These are phyloP conservation scores for Capsicum rhomboideum DNA, from an alignment of 257 asterid genomes.

Conservation along the genomic window DNA sequence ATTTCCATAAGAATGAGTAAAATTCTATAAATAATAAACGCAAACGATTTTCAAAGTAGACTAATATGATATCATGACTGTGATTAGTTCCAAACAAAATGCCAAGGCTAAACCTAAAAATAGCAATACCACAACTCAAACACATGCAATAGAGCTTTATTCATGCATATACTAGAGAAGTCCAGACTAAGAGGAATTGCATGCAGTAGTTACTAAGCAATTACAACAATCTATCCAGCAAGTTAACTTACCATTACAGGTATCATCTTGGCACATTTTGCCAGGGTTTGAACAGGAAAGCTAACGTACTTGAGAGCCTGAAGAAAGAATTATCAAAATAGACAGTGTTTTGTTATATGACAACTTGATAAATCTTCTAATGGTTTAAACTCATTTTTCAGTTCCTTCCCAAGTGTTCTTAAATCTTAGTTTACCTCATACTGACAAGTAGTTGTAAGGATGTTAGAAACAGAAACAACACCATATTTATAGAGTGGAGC, in stretches of 20 bases:
- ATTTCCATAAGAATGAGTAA: neutral
- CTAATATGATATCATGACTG: neutral
- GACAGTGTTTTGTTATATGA: neutral
- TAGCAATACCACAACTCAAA: neutral
- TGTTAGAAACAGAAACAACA: conserved; percentile 80
- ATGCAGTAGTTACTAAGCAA: neutral
- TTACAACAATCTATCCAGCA: neutral
- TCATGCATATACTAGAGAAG: neutral
- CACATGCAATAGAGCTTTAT: neutral
- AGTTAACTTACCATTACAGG: conserved; percentile 89
- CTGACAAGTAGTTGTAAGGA: conserved; percentile 94
- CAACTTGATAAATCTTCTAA: neutral
- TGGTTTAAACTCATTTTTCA: neutral
- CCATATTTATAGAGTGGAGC: conserved; percentile 91
- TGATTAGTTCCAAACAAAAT: neutral
- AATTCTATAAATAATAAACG: neutral
- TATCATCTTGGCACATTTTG: conserved; percentile 98
- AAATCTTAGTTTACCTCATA: conserved; percentile 79
- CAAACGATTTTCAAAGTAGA: neutral
- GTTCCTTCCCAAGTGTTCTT: neutral
- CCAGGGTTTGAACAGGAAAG: conserved; percentile 95
- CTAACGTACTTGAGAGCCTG: conserved; percentile 99
- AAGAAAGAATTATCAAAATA: conserved; percentile 14
- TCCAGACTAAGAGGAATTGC: neutral
- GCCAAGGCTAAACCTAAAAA: neutral